These are phyloP conservation scores for Geotrichum restrictum DNA, from an alignment of 1,139 yeast genomes.

Conservation along the genomic window DNA sequence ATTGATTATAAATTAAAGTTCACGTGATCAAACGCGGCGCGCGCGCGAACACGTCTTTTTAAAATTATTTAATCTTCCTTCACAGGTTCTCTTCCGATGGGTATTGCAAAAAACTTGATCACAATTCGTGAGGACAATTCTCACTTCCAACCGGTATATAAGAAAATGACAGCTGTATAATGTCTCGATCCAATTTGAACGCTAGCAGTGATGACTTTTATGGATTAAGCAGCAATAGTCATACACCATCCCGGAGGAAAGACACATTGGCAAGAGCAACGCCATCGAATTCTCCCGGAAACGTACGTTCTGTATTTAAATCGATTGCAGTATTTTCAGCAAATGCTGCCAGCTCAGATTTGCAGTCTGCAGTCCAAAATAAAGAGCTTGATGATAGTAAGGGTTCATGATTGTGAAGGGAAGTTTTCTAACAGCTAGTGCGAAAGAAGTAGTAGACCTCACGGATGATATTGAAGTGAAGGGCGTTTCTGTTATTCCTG, in stretches of 20 bases:
- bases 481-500: not conserved
- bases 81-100: too few relatives aligned
- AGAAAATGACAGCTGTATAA: not conserved
- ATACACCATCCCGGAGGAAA: not conserved
- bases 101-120: too few relatives aligned
- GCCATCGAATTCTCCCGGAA: not conserved
- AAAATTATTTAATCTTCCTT: too few relatives aligned
- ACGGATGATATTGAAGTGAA: not conserved
- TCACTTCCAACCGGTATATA: not conserved
- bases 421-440: not conserved
- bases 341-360: not conserved
- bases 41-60: too few relatives aligned
- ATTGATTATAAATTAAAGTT: too few relatives aligned
- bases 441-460: not conserved
- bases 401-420: not conserved
- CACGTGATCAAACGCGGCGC: too few relatives aligned
- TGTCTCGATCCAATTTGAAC: slow-evolving; percentile 4
- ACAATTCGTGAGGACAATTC: not conserved
- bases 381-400: not conserved
- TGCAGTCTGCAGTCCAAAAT: not conserved
- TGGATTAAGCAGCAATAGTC: not conserved
- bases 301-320: not conserved
- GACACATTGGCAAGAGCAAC: not conserved
- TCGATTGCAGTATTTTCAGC: not conserved
- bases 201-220: not conserved